These are phyloP conservation scores for Ceraceosorus guamensis DNA, from an alignment of 1,284 basidiomycete species.

Conservation along the genomic window DNA sequence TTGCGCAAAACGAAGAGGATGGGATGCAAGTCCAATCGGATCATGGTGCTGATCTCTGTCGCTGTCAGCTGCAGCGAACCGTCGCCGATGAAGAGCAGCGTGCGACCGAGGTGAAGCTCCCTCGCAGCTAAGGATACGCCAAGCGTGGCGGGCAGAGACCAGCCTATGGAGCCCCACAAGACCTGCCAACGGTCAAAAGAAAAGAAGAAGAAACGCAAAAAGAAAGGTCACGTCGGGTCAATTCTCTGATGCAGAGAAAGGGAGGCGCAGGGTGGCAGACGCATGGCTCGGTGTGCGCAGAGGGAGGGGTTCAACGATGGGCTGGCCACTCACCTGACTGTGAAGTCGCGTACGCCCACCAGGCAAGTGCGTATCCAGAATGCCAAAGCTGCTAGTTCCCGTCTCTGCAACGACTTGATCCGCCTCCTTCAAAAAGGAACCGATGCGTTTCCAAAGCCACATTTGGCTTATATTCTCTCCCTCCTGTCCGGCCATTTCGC, in stretches of 20 bases:
- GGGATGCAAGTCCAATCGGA: slow-evolving; percentile 61
- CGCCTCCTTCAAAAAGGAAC: slow-evolving; percentile 63
- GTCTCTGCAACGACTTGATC: slow-evolving; percentile 40
- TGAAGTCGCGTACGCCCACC: slow-evolving; percentile 25
- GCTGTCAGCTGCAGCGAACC: slow-evolving; percentile 53
- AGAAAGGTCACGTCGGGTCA: background rate
- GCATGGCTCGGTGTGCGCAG: too few relatives aligned
- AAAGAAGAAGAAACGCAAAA: background rate
- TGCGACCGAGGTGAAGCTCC: slow-evolving; percentile 58
- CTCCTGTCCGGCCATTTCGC: slow-evolving; percentile 1
- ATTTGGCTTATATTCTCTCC: slow-evolving; percentile 38
- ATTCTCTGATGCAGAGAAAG: background rate
- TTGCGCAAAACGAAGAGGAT: slow-evolving; percentile 84
- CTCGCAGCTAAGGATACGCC: slow-evolving; percentile 71
- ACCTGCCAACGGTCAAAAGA: too few relatives aligned
- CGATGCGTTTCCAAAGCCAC: slow-evolving; percentile 73
- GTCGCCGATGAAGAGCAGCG: slow-evolving; percentile 74
- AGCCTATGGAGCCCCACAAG: slow-evolving; percentile 80
- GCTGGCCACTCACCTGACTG: too few relatives aligned
- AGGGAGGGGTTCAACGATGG: too few relatives aligned
- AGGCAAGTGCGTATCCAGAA: slow-evolving; percentile 24
- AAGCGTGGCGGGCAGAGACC: slow-evolving; percentile 63
- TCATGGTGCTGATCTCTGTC: slow-evolving; percentile 66
- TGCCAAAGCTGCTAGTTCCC: slow-evolving; percentile 32
- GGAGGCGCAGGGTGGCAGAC: slow-evolving; percentile 3